A percentile compares a stretch with the other conserved stretches of the same genome.
These are phyloP conservation scores for Rhynchospora pubera DNA, from an alignment of 176 grass and related monocot genomes.

Conservation along the genomic window DNA sequence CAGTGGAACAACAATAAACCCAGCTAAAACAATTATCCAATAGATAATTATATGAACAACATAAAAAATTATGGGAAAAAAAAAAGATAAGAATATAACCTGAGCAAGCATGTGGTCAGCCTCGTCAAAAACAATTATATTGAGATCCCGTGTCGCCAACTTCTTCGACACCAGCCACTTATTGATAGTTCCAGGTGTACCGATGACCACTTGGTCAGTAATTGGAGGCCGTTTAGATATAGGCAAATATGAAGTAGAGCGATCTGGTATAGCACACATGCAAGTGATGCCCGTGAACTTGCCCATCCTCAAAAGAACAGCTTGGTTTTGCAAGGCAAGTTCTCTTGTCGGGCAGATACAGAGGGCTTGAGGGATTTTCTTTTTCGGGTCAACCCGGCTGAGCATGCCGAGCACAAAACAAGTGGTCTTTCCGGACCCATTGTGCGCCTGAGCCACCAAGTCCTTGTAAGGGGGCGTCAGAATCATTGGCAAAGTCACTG, in stretches of 20 bases:
- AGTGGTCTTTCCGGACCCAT: conserved; percentile 88
- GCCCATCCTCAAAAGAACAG: conserved; percentile 75
- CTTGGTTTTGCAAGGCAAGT: conserved; percentile 79
- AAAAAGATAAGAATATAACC: conserved; percentile 27
- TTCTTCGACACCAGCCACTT: conserved; percentile 68
- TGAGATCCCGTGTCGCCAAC: conserved; percentile 49
- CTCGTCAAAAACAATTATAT: conserved; percentile 84
- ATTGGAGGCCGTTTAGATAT: conserved; percentile 36
- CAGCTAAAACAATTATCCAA: not conserved
- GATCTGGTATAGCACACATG: conserved; percentile 53
- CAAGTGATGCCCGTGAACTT: conserved; percentile 73
- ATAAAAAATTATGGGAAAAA: not conserved
- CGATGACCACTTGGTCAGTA: conserved; percentile 78
- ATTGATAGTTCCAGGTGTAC: conserved; percentile 81
- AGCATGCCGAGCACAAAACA: conserved; percentile 98
- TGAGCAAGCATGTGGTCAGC: conserved; percentile 78
- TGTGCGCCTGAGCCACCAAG: conserved; percentile 92
- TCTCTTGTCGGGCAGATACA: conserved; percentile 95
- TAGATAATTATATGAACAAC: not conserved
- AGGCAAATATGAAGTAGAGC: conserved; percentile 46
- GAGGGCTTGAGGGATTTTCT: conserved; percentile 63
- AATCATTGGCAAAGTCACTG: conserved; percentile 85
- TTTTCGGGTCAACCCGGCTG: conserved; percentile 62
- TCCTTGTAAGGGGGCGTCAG: conserved; percentile 74
- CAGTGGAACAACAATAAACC: not conserved